Conservation (phyloP, 768 basidiomycete genomes). For the Austroboletus eburneus region DNA sequence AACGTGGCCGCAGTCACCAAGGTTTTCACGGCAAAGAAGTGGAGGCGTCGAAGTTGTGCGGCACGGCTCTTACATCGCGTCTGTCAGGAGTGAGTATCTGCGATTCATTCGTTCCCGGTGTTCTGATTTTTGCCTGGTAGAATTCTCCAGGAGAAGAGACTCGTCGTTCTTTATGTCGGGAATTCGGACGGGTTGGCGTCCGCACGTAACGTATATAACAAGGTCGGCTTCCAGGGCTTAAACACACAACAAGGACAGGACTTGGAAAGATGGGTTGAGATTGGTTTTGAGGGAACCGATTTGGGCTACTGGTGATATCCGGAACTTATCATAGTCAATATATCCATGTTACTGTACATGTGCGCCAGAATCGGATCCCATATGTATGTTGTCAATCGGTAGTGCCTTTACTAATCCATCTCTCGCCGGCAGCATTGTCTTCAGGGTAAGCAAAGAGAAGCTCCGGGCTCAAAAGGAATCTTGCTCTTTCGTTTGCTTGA, state of each 20-base stretch:
- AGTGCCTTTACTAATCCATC: constrained; percentile 31
- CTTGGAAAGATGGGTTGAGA: constrained; percentile 55
- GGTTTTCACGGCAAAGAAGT: constrained; percentile 56
- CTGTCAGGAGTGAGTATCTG: constrained; percentile 44
- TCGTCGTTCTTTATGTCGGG: constrained; percentile 65
- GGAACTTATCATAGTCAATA: background rate
- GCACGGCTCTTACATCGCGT: constrained; percentile 60
- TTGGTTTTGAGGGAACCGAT: constrained; percentile 49
- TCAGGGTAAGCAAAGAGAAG: constrained; percentile 42
- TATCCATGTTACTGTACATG: constrained; percentile 6
- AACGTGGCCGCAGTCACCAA: constrained; percentile 65
- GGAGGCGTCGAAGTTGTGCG: constrained; percentile 54
- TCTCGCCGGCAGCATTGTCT: constrained; percentile 37
- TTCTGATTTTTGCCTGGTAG: constrained; percentile 18
- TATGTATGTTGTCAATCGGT: constrained; percentile 2
- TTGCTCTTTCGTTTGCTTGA: constrained; percentile 26
- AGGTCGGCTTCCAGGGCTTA: constrained; percentile 65
- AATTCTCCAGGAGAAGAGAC: constrained; percentile 38
- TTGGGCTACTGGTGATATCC: constrained; percentile 67
- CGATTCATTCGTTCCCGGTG: background rate
- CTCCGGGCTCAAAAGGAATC: constrained; percentile 42
- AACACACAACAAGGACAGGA: constrained; percentile 35
- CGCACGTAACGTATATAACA: constrained; percentile 53
- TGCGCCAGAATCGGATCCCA: background rate
- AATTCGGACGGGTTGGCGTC: constrained; percentile 36